Percentiles rank a stretch among this genome's conserved stretches.
These are phyloP conservation scores for Yamadazyma blattariae DNA, from an alignment of 1,139 yeast species.

Conservation along the genomic window DNA sequence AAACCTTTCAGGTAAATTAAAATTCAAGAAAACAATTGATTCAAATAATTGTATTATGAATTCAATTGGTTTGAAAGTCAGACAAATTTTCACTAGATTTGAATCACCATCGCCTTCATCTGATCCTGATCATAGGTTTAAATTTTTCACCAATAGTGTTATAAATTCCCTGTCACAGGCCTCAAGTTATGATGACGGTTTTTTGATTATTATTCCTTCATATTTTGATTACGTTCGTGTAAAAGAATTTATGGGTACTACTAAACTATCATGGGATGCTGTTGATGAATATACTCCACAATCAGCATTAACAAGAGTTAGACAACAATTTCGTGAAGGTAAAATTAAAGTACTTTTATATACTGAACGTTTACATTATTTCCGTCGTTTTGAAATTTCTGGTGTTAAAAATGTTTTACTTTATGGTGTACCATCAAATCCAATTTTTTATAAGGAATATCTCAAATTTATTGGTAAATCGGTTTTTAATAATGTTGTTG, in stretches of 20 bases:
- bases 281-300: conserved; percentile 81
- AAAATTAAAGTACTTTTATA: conserved; percentile 71
- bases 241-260: conserved; percentile 66
- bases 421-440: conserved; percentile 85
- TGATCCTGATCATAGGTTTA: conserved; percentile 81
- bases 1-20: conserved; percentile 67
- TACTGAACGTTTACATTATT: conserved; percentile 92
- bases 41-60: conserved; percentile 45
- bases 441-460: conserved; percentile 76
- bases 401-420: conserved; percentile 86
- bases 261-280: conserved; percentile 60
- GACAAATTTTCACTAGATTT: conserved; percentile 73
- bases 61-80: conserved; percentile 55
- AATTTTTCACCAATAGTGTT: conserved; percentile 69
- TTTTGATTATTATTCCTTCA: conserved; percentile 77
- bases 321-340: conserved; percentile 67
- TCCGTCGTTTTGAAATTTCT: conserved; percentile 75
- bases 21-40: conserved; percentile 42
- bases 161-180: conserved; percentile 67
- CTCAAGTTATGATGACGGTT: conserved; percentile 65
- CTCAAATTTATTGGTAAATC: conserved; percentile 53
- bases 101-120: conserved; percentile 53
- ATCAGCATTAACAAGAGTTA: conserved; percentile 64
- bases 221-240: conserved; percentile 84
- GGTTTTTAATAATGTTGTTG: conserved; percentile 45